Evolutionary conservation across 2,329 filamentous ascomycete genomes (phyloP).

Genomic region (Coniochaeta prunicola): DNA sequence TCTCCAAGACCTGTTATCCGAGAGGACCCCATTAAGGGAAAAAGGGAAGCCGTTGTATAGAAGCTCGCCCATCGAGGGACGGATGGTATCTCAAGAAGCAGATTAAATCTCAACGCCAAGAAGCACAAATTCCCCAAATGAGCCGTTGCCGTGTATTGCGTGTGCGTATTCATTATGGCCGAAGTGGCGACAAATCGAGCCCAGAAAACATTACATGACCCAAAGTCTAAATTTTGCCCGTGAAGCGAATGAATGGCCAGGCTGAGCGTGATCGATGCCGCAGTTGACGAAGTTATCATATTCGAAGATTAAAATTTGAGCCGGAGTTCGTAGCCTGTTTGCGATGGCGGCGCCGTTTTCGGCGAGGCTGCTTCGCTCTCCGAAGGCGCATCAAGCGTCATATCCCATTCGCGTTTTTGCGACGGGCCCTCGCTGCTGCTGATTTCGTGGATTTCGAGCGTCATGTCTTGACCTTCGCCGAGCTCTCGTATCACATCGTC

Average conservation of each 20-base stretch:
- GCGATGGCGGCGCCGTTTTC: slow-evolving; percentile 14
- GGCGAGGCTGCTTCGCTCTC: slow-evolving; percentile 26
- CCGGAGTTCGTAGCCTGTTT: slow-evolving; percentile 34
- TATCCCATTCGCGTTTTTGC: slow-evolving; percentile 54
- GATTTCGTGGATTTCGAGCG: slow-evolving; percentile 56
- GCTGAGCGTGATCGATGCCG: not conserved
- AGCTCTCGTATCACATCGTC: slow-evolving; percentile 82
- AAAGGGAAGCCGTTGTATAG: not conserved
- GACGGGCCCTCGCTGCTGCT: slow-evolving; percentile 21
- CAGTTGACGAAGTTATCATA: not conserved
- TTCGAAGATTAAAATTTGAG: slow-evolving; percentile 32
- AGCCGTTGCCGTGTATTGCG: not conserved
- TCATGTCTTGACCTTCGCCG: slow-evolving; percentile 88
- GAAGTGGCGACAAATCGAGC: not conserved
- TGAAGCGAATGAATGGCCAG: not conserved
- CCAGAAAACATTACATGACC: slow-evolving; percentile 1
- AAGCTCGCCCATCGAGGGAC: not conserved
- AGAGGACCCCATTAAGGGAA: not conserved
- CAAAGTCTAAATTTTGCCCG: not conserved
- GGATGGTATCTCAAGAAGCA: slow-evolving; percentile 3
- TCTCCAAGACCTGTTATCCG: not conserved
- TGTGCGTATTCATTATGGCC: not conserved
- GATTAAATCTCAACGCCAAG: not conserved
- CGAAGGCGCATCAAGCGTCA: slow-evolving; percentile 39
- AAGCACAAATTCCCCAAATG: not conserved